A percentile compares a stretch with the other conserved stretches of the same genome.
phyloP scores from a whole-genome alignment of 2,329 filamentous ascomycete species.

The Cytospora piceae region DNA sequence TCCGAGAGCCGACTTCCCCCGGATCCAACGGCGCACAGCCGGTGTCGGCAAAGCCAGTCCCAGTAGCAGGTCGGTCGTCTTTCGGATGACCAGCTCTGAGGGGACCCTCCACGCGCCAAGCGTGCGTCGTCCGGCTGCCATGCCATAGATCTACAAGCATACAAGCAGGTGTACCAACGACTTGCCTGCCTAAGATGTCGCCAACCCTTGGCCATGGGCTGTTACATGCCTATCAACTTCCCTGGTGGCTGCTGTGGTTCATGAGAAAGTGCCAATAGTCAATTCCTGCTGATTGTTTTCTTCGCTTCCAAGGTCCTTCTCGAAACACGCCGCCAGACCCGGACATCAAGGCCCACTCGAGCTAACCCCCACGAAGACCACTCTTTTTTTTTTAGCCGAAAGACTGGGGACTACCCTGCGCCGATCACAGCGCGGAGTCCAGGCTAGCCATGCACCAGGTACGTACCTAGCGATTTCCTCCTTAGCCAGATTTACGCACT shows the following conservation, averaged over 20 bases:
- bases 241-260: slow-evolving; percentile 3
- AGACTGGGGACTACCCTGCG: slow-evolving; percentile 22
- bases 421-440: slow-evolving; percentile 9
- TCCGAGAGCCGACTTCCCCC: neutral
- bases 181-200: slow-evolving; percentile 14
- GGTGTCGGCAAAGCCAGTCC: neutral
- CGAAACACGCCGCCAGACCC: slow-evolving; percentile 13
- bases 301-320: neutral
- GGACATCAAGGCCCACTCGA: neutral
- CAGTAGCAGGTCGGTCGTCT: neutral
- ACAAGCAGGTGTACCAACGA: slow-evolving; percentile 18
- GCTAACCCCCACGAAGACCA: slow-evolving; percentile 28
- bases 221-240: slow-evolving; percentile 3
- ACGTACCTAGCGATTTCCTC: slow-evolving; percentile 9
- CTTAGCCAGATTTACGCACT: slow-evolving; percentile 23
- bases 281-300: neutral
- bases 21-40: neutral
- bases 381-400: slow-evolving; percentile 23
- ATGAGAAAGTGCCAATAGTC: neutral
- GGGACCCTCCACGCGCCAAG: slow-evolving; percentile 8
- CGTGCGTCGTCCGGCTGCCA: slow-evolving; percentile 12
- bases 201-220: neutral
- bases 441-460: slow-evolving; percentile 21
- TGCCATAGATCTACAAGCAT: slow-evolving; percentile 14
- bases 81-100: slow-evolving; percentile 4